Percentiles rank a stretch among this genome's conserved stretches.
phyloP scores from a whole-genome alignment of 2,329 filamentous ascomycete genomes.

The Fusarium torreyae region DNA sequence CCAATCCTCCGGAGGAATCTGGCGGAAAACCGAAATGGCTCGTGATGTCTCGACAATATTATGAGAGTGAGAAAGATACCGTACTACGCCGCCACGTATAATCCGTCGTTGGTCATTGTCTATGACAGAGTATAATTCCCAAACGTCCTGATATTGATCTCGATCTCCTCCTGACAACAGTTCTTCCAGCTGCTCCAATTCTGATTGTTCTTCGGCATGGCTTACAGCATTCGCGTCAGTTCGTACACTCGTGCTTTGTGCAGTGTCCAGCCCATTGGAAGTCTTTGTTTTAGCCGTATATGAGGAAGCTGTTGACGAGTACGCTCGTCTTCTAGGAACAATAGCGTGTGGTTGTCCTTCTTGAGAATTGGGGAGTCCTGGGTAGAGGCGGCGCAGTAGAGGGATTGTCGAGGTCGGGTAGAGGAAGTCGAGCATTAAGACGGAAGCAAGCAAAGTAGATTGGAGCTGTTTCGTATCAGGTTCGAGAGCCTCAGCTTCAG shows the following conservation, averaged over 20 bases:
- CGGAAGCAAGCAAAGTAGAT: constrained; percentile 60
- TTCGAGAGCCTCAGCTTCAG: constrained; percentile 41
- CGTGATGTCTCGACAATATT: constrained; percentile 62
- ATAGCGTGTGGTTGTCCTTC: constrained; percentile 26
- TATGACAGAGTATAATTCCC: constrained; percentile 60
- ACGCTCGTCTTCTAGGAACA: constrained; percentile 47
- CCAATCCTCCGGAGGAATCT: constrained; percentile 58
- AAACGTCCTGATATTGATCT: constrained; percentile 59
- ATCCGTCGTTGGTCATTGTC: constrained; percentile 50
- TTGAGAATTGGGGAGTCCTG: constrained; percentile 47
- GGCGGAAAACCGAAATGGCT: constrained; percentile 61
- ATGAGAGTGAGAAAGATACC: constrained; percentile 61
- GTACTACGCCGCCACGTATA: constrained; percentile 55
- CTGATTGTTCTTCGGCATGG: not conserved
- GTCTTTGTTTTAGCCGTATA: constrained; percentile 5
- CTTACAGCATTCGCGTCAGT: not conserved
- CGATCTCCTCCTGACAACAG: constrained; percentile 48
- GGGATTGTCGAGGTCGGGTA: constrained; percentile 64
- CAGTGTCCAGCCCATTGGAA: not conserved
- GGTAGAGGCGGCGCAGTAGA: constrained; percentile 59
- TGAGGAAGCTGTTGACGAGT: constrained; percentile 46
- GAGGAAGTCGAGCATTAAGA: constrained; percentile 70
- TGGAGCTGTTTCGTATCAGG: constrained; percentile 47
- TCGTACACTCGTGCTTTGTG: not conserved
- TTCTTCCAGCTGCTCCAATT: constrained; percentile 19